Evolutionary conservation across 1,139 yeast genomes (phyloP), one percentile per base, ranked within the genome.

Genomic region (Neolecta irregularis): DNA sequence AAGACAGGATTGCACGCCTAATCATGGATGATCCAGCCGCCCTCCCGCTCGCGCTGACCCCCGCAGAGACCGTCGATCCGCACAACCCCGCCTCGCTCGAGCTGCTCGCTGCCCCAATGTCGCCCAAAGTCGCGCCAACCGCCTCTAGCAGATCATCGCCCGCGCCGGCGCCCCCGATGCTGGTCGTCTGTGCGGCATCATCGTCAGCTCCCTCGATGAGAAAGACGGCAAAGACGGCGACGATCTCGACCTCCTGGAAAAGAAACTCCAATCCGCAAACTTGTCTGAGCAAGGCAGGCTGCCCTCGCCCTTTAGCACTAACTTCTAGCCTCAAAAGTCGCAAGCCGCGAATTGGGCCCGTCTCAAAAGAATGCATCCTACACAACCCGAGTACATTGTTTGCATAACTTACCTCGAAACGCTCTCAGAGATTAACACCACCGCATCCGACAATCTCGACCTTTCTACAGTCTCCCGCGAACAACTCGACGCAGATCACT

Each of bases 401-500:
- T 62, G 76, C 38, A 56, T 81, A 19, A 71, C 74, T 34, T 77
- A 77, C 51, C 61, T 77, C 36, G 91, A 77, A 46, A 69, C 76
- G 34, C 67, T 77, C 6, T 60, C 72, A 48, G 80, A 74, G 44
- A 56, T 77, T 30, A 35, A 44, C 54, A 16, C 39, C 41, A 24
- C 58, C 52, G 38, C 43, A 48, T 34, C 46, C 37, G 18, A 58
- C 18, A 54, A 52, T 26, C 42, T 48, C 6, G 46, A 72, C 35
- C 71, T 77, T 45, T 55, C 79, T 17, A 53, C 48, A 1, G 55
- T 54, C 8, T 92, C 93, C 0, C 64, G 65, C 40, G 53, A 56
- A 13, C 72, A 71, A 43, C 61, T 83, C 26, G 81, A 81, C 51
- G 63, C 62, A 19, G 94, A 81, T 47, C 95, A 83, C 55, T 79